A percentile compares a stretch with the other conserved stretches of the same genome.
These are phyloP conservation scores for Boletus coccyginus DNA, from an alignment of 768 basidiomycete species.

Conservation along the genomic window DNA sequence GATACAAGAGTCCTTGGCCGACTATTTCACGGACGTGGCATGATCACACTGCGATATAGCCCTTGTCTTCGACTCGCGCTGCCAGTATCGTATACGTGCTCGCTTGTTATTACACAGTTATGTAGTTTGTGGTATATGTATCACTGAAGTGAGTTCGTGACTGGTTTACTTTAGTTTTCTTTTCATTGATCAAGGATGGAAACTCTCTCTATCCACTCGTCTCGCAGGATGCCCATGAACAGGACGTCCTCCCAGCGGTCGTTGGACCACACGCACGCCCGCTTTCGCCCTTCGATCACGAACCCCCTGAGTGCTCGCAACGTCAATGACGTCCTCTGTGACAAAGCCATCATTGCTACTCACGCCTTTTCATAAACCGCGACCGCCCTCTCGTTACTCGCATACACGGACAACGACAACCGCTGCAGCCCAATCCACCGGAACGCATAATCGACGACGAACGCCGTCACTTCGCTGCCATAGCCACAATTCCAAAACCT, in stretches of 20 bases:
- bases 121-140: conserved; percentile 3
- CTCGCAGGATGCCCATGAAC: conserved; percentile 38
- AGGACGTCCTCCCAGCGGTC: conserved; percentile 38
- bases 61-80: background rate
- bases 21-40: conserved; percentile 44
- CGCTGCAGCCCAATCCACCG: conserved; percentile 39
- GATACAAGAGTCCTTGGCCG: conserved; percentile 44
- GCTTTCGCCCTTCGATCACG: conserved; percentile 37
- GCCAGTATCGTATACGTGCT: conserved; percentile 7
- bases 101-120: conserved; percentile 8
- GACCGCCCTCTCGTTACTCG: conserved; percentile 38
- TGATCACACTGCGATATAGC: conserved; percentile 9
- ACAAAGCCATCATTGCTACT: conserved; percentile 16
- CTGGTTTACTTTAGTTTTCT: background rate
- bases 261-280: conserved; percentile 35
- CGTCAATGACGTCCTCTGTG: background rate
- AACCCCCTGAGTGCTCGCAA: conserved; percentile 33
- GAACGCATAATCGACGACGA: conserved; percentile 42
- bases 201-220: conserved; percentile 36
- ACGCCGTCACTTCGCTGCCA: conserved; percentile 40
- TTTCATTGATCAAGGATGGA: conserved; percentile 20
- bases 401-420: conserved; percentile 39
- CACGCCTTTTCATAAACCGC: conserved; percentile 42
- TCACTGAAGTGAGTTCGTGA: background rate
- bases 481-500: conserved; percentile 40